Percentiles rank a stretch among this genome's conserved stretches.
These are phyloP conservation scores for Arthroderma sp. DNA, from an alignment of 2,329 filamentous ascomycete species.

Conservation along the genomic window DNA sequence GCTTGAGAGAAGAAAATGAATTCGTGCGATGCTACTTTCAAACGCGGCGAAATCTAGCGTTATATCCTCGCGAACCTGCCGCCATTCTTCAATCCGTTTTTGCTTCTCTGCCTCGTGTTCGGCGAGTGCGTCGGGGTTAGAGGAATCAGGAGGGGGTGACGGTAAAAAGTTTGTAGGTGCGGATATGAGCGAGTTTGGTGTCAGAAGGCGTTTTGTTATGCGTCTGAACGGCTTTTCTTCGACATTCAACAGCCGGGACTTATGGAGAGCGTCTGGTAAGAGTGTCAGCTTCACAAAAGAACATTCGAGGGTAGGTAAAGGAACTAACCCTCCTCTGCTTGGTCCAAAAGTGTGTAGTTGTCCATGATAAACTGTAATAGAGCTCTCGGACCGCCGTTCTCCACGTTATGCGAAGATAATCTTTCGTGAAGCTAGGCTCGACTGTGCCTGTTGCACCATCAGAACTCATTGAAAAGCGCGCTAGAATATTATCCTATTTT, in stretches of 20 bases:
- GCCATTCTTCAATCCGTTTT: slow-evolving; percentile 42
- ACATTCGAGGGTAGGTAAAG: slow-evolving; percentile 1
- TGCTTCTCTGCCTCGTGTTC: slow-evolving; percentile 34
- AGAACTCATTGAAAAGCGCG: no score
- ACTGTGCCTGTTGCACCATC: no score
- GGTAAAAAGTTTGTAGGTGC: slow-evolving; percentile 43
- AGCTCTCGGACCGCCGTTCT: no score
- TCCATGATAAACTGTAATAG: slow-evolving; percentile 29
- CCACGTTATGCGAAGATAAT: no score
- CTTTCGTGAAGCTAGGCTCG: no score
- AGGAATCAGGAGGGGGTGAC: slow-evolving; percentile 54
- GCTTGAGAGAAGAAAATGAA: slow-evolving; percentile 73
- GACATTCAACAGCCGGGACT: slow-evolving; percentile 70
- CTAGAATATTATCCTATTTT: no score
- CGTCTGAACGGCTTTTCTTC: slow-evolving; percentile 89
- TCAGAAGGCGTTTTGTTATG: slow-evolving; percentile 66
- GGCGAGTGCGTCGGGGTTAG: slow-evolving; percentile 29
- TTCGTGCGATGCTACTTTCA: slow-evolving; percentile 70
- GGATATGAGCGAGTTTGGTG: slow-evolving; percentile 51
- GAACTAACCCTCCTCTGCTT: slow-evolving; percentile 43
- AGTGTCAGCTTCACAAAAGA: slow-evolving; percentile 2
- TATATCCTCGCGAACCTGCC: slow-evolving; percentile 68
- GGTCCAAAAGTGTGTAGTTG: slow-evolving; percentile 56
- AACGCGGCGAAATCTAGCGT: slow-evolving; percentile 80
- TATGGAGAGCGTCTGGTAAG: slow-evolving; percentile 62